Base-by-base conservation (phyloP, 2,329 filamentous ascomycete genomes). In the Penicillium paneum region DNA sequence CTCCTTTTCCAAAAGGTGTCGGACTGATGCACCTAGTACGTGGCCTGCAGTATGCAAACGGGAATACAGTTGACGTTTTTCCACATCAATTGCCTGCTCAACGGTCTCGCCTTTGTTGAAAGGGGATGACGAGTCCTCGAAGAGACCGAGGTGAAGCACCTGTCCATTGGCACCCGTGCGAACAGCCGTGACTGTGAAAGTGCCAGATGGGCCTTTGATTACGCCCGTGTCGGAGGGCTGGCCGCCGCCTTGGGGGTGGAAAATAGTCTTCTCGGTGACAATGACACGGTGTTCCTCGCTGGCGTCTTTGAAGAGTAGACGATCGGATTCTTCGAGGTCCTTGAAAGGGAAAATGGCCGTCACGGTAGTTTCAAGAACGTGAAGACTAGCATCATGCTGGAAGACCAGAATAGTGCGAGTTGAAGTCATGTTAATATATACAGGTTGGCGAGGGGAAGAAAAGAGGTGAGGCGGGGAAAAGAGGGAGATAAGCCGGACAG, bases 21-120 rank as follows among this genome's bases (percentile, higher is more conserved):
- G 78, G n/a, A 90, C 83, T 0, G 88, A 87, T 0, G 83, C 73
- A 3, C 88, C 87, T 1, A 91, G 79, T 3, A 90, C 82, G 62
- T 91, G 88, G 32, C 88, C 88, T 0, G 86, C 88, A 0, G 88
- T 90, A 70, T 91, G 88, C 0, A 87, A 78, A 1, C 87, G 81
- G 0, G 86, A 89, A 72, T 87, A 84, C 0, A 88, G 75, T 0
- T 78, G 65, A 0, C 88, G 80, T 59, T 84, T 87, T 17, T 81
- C 78, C 0, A 64, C 71, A 66, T 91, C 82, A 52, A 91, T 83
- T 12, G 65, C 61, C 64, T 89, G 87, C 8, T 74, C 71, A 13
- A 87, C 75, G 0, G 67, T 58, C 0, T 80, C 72, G 3, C 78
- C 79, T 0, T 12, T 3, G 17, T 32, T 38, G 53, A 52, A 49